Conservation (phyloP, 768 basidiomycete genomes). For the Polyporus arcularius region DNA sequence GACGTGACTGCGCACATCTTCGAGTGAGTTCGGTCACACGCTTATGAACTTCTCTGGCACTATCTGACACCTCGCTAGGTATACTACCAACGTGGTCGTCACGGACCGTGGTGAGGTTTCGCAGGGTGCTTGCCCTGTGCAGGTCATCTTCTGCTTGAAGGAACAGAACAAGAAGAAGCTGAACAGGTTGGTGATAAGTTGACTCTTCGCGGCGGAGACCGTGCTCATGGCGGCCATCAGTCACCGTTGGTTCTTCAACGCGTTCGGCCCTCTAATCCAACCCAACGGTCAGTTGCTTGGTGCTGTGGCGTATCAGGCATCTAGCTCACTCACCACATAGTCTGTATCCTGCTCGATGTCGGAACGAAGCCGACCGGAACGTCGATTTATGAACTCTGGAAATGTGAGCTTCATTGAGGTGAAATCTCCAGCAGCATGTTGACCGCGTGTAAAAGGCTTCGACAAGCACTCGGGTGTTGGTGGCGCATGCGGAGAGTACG, state of each 20-base stretch:
- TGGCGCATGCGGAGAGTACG: slow-evolving; percentile 92
- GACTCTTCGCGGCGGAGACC: neutral
- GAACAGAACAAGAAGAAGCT: slow-evolving; percentile 98
- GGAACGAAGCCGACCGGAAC: slow-evolving; percentile 95
- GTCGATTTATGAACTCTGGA: slow-evolving; percentile 96
- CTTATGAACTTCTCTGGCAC: neutral
- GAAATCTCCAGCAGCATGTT: neutral
- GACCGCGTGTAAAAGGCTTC: slow-evolving; percentile 45
- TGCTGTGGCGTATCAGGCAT: neutral
- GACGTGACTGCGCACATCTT: slow-evolving; percentile 94
- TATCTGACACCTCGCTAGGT: slow-evolving; percentile 40
- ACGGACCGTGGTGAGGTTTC: slow-evolving; percentile 81
- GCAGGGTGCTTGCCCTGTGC: slow-evolving; percentile 74
- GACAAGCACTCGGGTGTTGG: slow-evolving; percentile 85
- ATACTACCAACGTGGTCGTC: slow-evolving; percentile 78
- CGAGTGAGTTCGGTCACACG: slow-evolving; percentile 54
- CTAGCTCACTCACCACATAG: slow-evolving; percentile 35
- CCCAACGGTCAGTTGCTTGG: slow-evolving; percentile 61
- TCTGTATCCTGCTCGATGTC: slow-evolving; percentile 91
- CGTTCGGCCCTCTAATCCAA: slow-evolving; percentile 83
- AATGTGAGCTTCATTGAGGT: slow-evolving; percentile 48
- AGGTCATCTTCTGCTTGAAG: slow-evolving; percentile 89
- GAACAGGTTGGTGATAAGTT: slow-evolving; percentile 49
- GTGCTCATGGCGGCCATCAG: slow-evolving; percentile 27
- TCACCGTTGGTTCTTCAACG: slow-evolving; percentile 98